Conservation (phyloP, 1,139 yeast genomes). For the Yamadazyma friedrichii region DNA sequence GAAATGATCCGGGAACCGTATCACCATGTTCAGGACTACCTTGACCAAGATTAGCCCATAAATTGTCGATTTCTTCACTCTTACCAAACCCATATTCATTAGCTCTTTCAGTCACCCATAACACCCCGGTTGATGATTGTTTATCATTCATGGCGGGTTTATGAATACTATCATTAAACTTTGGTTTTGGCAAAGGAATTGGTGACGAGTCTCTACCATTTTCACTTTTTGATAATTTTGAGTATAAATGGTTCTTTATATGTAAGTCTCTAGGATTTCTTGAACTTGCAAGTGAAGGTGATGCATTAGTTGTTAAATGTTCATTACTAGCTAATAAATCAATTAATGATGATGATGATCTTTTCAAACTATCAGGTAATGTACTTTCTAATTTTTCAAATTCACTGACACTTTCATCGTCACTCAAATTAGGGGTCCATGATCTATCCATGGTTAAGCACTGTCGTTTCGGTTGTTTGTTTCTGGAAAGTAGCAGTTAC, state of each 20-base stretch:
- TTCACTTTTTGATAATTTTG: constrained; percentile 32
- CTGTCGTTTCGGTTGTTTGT: too few species aligned
- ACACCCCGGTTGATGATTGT: constrained; percentile 66
- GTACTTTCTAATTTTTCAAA: constrained; percentile 47
- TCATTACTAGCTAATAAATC: constrained; percentile 28
- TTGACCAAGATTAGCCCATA: constrained; percentile 69
- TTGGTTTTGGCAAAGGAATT: constrained; percentile 53
- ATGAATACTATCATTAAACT: constrained; percentile 43
- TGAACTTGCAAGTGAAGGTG: constrained; percentile 12
- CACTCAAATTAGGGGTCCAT: constrained; percentile 3
- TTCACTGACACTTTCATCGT: constrained; percentile 23
- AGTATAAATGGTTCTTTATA: constrained; percentile 24
- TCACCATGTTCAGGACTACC: constrained; percentile 74
- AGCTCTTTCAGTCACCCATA: constrained; percentile 71
- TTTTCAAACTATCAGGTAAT: constrained; percentile 41
- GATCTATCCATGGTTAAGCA: not conserved
- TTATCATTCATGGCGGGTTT: constrained; percentile 63
- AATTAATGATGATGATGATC: constrained; percentile 41
- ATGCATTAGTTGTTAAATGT: constrained; percentile 14
- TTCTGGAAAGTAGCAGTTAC: too few species aligned
- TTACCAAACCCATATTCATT: constrained; percentile 53
- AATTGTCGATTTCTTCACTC: constrained; percentile 39
- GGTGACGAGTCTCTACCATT: constrained; percentile 46
- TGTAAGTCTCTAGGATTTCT: constrained; percentile 14
- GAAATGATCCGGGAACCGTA: constrained; percentile 58